Evolutionary conservation across 352 stramenopile genomes (phyloP), one percentile per base, ranked within the genome.

Genomic region (Pilasporangium apinafurcum): DNA sequence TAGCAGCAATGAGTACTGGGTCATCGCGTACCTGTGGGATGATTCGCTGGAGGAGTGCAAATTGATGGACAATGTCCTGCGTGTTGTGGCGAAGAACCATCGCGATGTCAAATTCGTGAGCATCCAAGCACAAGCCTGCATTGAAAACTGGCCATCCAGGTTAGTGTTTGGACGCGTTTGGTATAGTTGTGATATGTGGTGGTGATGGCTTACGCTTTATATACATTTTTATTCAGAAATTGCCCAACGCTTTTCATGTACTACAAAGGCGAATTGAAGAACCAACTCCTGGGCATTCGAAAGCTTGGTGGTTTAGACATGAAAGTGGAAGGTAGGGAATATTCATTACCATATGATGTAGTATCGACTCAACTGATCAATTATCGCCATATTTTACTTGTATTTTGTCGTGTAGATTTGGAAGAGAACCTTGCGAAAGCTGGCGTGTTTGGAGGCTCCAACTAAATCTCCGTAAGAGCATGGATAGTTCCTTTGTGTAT

Each of bases 171-270:
- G 3, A 40, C 16, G 4, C 4, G 34, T 47, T 10, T 18, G 4
- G 5, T 4, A 5, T 10, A n/a, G 18, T 13, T 53, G 12, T 27
- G 10, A 39, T 22, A n/a, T 48, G 4, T 2, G 3, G n/a, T 17
- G 3, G 26, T 37, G 20, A 16, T 33, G 18, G 13, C n/a, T 17
- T 14, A 14, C 3, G 27, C 25, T 27, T 20, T n/a, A 7, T 14
- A 17, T 3, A 5, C 18, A 16, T 31, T 32, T 42, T 5, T 33
- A 18, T 47, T 7, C 37, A 77, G 66, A 37, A 97, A 97, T 68
- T 87, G 93, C 53, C 90, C 90, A 22, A 96, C 88, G 35, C 67
- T 97, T 24, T 96, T 97, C 58, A 86, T 96, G 68, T 97, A 97
- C 68, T 66, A 91, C 46, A 83, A 96, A 42, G 85, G 86, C 9